phyloP scores from a whole-genome alignment of 1,284 basidiomycete species.

The Tylopilus sp. region DNA sequence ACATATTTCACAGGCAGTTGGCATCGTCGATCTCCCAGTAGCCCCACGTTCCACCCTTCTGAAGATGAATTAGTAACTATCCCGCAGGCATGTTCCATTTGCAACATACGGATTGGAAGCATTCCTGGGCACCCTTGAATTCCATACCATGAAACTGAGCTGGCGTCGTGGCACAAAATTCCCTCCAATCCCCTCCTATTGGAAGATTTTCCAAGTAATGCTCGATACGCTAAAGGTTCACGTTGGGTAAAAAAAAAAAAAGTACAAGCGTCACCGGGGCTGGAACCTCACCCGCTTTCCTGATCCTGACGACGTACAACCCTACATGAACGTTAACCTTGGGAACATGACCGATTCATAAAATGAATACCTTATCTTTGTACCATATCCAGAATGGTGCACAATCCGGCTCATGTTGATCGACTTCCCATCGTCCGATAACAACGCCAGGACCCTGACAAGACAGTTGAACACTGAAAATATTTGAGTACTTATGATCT shows the following conservation, averaged over 20 bases:
- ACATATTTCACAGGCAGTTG: constrained; percentile 51
- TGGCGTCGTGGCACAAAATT: constrained; percentile 46
- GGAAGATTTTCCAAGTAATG: constrained; percentile 42
- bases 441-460: constrained; percentile 26
- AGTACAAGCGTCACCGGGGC: no score
- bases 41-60: no score
- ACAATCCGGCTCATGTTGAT: constrained; percentile 36
- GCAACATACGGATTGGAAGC: background rate
- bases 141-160: constrained; percentile 28
- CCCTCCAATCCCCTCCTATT: constrained; percentile 35
- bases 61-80: no score
- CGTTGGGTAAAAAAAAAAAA: background rate
- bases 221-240: constrained; percentile 27
- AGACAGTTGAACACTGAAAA: no score
- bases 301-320: constrained; percentile 34
- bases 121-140: constrained; percentile 40
- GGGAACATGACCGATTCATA: background rate
- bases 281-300: constrained; percentile 31
- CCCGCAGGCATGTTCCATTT: no score
- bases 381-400: constrained; percentile 31
- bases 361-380: constrained; percentile 34
- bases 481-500: background rate
- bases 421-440: constrained; percentile 33
- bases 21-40: no score
- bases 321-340: constrained; percentile 21